Percentiles rank a stretch among this genome's conserved stretches.
phyloP scores from a whole-genome alignment of 306 rosid genomes.

The Trifolium repens region DNA sequence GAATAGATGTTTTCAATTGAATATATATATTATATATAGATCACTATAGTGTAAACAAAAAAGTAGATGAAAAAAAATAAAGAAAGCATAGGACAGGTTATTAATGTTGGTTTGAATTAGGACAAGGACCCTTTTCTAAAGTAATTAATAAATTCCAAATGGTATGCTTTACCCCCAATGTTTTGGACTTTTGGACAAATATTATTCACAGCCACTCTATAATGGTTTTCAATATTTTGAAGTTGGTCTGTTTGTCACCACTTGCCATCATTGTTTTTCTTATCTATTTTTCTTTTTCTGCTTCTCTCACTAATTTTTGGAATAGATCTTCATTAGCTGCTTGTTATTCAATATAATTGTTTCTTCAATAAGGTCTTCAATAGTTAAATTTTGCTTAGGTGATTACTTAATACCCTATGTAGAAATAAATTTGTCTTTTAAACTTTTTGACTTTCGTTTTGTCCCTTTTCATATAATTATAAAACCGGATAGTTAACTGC shows the following conservation, averaged over 20 bases:
- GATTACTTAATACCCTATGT: neutral
- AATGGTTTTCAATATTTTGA: neutral
- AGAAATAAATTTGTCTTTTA: neutral
- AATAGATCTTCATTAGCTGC: neutral
- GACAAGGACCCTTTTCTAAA: too few relatives aligned
- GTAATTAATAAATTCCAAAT: too few relatives aligned
- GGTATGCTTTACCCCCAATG: too few relatives aligned
- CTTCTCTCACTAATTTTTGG: neutral
- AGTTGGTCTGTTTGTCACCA: neutral
- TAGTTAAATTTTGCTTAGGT: slow-evolving; percentile 18
- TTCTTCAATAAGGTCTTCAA: neutral
- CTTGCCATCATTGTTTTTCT: neutral
- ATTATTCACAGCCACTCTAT: neutral
- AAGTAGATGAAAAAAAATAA: too few relatives aligned
- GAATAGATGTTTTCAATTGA: neutral
- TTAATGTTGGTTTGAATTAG: too few relatives aligned
- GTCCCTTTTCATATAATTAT: neutral
- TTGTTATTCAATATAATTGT: neutral
- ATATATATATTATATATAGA: too few relatives aligned
- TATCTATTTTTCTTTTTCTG: neutral
- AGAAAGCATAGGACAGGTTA: too few relatives aligned
- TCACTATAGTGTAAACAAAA: too few relatives aligned
- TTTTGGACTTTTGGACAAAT: too few relatives aligned
- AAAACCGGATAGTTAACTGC: neutral
- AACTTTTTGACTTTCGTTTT: neutral